phyloP scores from a whole-genome alignment of 192 early-diverging fungal species.

The Coemansia javaensis region DNA sequence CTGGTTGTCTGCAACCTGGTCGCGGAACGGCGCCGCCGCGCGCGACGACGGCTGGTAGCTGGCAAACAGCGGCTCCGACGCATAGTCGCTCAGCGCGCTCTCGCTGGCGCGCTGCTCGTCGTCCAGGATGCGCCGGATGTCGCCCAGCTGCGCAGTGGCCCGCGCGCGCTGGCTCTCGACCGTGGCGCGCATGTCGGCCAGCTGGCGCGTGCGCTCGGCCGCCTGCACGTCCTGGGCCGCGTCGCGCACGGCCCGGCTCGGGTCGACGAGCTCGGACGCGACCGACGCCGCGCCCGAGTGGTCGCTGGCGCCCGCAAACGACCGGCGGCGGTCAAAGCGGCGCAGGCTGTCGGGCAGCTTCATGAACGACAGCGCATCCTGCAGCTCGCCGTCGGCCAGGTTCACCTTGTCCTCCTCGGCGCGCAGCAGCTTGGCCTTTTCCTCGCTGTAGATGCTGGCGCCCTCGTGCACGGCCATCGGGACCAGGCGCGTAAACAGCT shows the following conservation, averaged over 20 bases:
- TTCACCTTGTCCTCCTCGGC: conserved; percentile 73
- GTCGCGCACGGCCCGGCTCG: conserved; percentile 57
- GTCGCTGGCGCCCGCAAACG: conserved; percentile 15
- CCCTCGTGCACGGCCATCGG: conserved; percentile 93
- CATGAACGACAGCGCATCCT: conserved; percentile 81
- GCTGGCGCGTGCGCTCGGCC: conserved; percentile 51
- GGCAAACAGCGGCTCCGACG: conserved; percentile 64
- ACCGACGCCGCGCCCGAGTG: conserved; percentile 9
- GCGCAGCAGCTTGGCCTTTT: conserved; percentile 90
- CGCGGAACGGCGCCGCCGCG: conserved; percentile 65
- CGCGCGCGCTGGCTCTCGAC: conserved; percentile 65
- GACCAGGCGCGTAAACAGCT: conserved; percentile 84
- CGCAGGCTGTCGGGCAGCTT: conserved; percentile 72
- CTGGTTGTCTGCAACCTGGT: conserved; percentile 69
- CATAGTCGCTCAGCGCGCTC: conserved; percentile 65
- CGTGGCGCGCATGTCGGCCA: conserved; percentile 56
- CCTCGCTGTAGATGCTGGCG: conserved; percentile 90
- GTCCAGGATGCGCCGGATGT: conserved; percentile 65
- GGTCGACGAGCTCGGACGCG: conserved; percentile 54
- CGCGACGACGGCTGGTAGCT: conserved; percentile 76
- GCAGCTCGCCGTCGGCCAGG: conserved; percentile 76
- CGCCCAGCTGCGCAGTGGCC: conserved; percentile 62
- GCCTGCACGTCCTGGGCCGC: conserved; percentile 58
- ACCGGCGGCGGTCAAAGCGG: conserved; percentile 66
- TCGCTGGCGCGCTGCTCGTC: conserved; percentile 87